These are phyloP conservation scores for Naganishia liquefaciens DNA, from an alignment of 1,284 basidiomycete genomes.

Conservation along the genomic window DNA sequence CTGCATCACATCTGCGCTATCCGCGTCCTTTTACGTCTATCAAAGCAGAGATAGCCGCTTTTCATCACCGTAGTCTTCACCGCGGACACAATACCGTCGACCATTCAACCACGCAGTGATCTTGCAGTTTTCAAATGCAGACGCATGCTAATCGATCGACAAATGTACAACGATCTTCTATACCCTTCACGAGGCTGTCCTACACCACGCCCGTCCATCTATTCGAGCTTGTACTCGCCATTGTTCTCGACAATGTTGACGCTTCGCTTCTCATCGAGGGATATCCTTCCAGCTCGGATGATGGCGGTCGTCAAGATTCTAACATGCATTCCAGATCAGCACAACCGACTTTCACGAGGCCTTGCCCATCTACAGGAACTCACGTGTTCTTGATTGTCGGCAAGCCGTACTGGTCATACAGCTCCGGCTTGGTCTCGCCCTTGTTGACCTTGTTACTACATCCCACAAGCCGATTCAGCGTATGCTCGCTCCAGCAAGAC, in stretches of 20 bases:
- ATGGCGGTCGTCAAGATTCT: conserved; percentile 90
- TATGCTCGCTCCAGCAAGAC: background rate
- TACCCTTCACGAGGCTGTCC: background rate
- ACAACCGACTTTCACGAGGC: background rate
- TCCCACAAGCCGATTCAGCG: background rate
- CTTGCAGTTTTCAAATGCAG: too few relatives aligned
- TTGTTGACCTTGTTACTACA: conserved; percentile 64
- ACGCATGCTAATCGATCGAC: too few relatives aligned
- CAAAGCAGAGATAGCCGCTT: too few relatives aligned
- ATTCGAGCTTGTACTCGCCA: conserved; percentile 70
- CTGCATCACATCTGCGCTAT: too few relatives aligned
- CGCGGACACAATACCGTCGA: too few relatives aligned
- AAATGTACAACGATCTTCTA: background rate
- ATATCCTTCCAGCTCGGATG: conserved; percentile 82
- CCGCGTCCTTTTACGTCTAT: too few relatives aligned
- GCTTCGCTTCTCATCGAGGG: conserved; percentile 79
- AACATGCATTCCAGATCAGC: conserved; percentile 51
- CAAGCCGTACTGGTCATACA: conserved; percentile 76
- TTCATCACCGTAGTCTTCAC: too few relatives aligned
- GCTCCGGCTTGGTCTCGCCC: conserved; percentile 61
- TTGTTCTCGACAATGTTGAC: conserved; percentile 70
- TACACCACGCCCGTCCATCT: conserved; percentile 3
- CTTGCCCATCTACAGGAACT: conserved; percentile 28
- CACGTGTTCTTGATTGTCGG: conserved; percentile 71
- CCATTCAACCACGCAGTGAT: too few relatives aligned